Base-by-base conservation (phyloP, 1,284 basidiomycete genomes). In the Papiliotrema nemorosa region DNA sequence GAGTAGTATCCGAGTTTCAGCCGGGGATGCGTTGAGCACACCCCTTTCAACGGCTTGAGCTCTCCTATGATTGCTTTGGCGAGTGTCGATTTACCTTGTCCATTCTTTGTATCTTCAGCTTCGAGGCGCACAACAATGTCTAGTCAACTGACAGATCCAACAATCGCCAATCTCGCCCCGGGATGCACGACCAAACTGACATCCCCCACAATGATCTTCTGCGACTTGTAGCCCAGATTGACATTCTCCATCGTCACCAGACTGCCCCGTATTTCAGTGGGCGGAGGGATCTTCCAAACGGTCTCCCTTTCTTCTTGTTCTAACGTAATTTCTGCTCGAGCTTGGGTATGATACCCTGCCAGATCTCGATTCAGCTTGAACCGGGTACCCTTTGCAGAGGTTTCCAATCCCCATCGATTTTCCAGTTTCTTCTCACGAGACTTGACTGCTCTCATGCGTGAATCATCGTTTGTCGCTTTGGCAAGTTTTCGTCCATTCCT, bases 361-460 rank as follows among this genome's bases (percentile, higher is more conserved):
- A 77, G 60, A 62, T 86, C 83, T 14, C 83, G 76, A 58, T 84
- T 84, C 33, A 85, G 76, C 70, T 85, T 86, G 76, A 85, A 86
- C 10, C 80, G 76, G 38, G 64, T 65, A 1, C 79, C 79, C 48
- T 77, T 78, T 20, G 70, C 73, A 44, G 71, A 77, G 22, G 76
- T 75, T 63, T 84, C 82, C 34, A 79, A 58, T 6, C 82, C 82
- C 67, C 74, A 79, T n/a, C 82, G 74, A 33, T 83, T 80, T 47
- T 82, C 80, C 31, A 82, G 73, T 66, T 85, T 86, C 71, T 82
- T 84, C 65, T 82, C 80, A 7, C 84, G 69, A 31, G 79, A 81
- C 52, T 78, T 79, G n/a, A 78, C 81, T 76, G 80, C 78, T 36
- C 80, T 58, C 46, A 80, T 67, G 37, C 68, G 39, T 4, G 69